Evolutionary conservation across 225 moss, liverwort and hornwort genomes (phyloP), one percentile per base, ranked within the genome.

Genomic region (Polytrichum commune): DNA sequence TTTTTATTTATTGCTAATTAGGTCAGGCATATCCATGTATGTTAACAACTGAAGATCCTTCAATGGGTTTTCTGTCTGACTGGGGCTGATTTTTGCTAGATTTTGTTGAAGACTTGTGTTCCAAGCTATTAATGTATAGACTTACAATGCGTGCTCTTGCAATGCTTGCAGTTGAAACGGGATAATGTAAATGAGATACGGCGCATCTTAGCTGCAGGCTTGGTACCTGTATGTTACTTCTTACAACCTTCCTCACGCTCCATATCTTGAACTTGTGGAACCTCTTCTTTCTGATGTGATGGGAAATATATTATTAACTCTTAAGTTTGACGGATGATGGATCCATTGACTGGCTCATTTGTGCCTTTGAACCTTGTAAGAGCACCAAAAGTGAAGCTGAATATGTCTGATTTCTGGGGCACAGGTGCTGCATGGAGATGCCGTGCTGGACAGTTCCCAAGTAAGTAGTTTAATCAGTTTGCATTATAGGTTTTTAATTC

Each of bases 381-480:
- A 38, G 38, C 38, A 38, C 0, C 38, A 3, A 46, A 46, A 3
- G 4, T 46, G 46, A 46, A 46, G 16, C 16, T 46, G 46, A 16
- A 46, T 46, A 46, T 46, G 13, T 46, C 13, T n/a, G 46, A 46
- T 46, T 55, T 8, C 24, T 73, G 77, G 53, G 56, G 20, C 69
- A 60, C 88, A 96, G 96, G 88, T 97, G 54, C 68, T 97, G 69
- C 97, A 97, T 79, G 97, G 97, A 77, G 97, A 94, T 84, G 92
- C 92, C 53, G 94, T 92, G 58, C 79, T 94, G 58, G 97, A 94
- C 74, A 87, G 68, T 76, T 63, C 71, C 68, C 82, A 92, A 92
- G 93, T 96, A 71, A 77, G 80, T 60, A 62, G 30, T 66, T 29
- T 33, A 68, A 18, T 54, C 35, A 38, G 19, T 24, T 61, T 6